Evolutionary conservation across 2,329 filamentous ascomycete species (phyloP).

Genomic region (Exserohilum turcica): DNA sequence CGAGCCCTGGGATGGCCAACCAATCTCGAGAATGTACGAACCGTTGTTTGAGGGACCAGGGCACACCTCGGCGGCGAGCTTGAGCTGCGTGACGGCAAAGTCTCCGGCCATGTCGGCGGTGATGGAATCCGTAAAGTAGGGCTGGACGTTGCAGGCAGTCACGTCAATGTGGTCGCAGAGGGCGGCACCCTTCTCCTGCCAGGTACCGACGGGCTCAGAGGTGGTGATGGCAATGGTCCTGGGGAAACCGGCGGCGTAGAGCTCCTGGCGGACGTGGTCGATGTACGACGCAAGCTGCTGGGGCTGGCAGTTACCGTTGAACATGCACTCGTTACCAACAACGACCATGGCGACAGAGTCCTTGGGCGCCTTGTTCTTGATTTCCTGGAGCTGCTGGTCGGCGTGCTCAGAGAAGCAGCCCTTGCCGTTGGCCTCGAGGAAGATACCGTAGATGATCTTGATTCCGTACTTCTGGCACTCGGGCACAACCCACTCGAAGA

Average conservation of each 20-base stretch:
- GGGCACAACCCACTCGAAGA: conserved; percentile 73
- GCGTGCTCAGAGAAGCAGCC: conserved; percentile 58
- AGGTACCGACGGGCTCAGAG: conserved; percentile 81
- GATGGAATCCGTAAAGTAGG: conserved; percentile 84
- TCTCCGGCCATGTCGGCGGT: conserved; percentile 69
- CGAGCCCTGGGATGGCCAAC: conserved; percentile 77
- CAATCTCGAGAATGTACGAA: conserved; percentile 84
- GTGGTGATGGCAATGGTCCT: conserved; percentile 72
- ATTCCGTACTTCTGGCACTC: conserved; percentile 71
- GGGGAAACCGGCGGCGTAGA: conserved; percentile 69
- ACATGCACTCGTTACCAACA: conserved; percentile 89
- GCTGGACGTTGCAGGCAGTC: conserved; percentile 84
- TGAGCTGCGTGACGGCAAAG: conserved; percentile 77
- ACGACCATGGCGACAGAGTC: conserved; percentile 79
- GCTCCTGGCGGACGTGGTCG: conserved; percentile 65
- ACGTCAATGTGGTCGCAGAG: conserved; percentile 80
- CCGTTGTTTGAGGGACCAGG: conserved; percentile 61
- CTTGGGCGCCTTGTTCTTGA: conserved; percentile 71
- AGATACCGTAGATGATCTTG: conserved; percentile 85
- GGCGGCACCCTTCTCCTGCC: conserved; percentile 64
- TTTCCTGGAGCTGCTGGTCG: conserved; percentile 72
- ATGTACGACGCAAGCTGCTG: conserved; percentile 73
- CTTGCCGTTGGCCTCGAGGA: conserved; percentile 67
- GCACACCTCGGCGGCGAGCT: conserved; percentile 73
- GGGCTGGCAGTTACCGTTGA: conserved; percentile 71